A percentile compares a stretch with the other conserved stretches of the same genome.
These are phyloP conservation scores for Pisolithus marmoratus DNA, from an alignment of 768 basidiomycete genomes.

Conservation along the genomic window DNA sequence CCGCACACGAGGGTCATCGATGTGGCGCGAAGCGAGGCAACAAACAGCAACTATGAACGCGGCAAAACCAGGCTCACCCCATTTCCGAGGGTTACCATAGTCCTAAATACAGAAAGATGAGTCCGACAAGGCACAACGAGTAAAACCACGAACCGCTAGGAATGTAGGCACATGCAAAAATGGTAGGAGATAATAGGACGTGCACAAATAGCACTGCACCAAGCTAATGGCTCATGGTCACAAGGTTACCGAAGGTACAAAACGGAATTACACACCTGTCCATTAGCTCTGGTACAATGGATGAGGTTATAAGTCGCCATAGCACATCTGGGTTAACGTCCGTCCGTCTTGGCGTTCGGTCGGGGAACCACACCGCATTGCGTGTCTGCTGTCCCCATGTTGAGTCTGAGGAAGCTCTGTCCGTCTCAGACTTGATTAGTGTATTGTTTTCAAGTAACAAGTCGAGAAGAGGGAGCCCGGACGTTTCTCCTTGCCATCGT, in stretches of 20 bases:
- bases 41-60: slow-evolving; percentile 92
- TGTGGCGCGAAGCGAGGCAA: slow-evolving; percentile 86
- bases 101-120: slow-evolving; percentile 44
- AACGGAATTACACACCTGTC: slow-evolving; percentile 57
- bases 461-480: slow-evolving; percentile 84
- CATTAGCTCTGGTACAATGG: slow-evolving; percentile 87
- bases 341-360: slow-evolving; percentile 65
- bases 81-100: slow-evolving; percentile 90
- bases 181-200: slow-evolving; percentile 89
- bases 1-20: slow-evolving; percentile 87
- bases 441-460: slow-evolving; percentile 70
- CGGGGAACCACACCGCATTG: slow-evolving; percentile 71
- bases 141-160: slow-evolving; percentile 49
- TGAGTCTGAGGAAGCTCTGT: slow-evolving; percentile 20
- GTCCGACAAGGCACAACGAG: slow-evolving; percentile 8
- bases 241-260: slow-evolving; percentile 6
- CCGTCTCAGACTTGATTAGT: slow-evolving; percentile 31
- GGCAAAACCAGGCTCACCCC: slow-evolving; percentile 93
- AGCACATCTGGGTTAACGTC: slow-evolving; percentile 83
- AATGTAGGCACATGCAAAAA: slow-evolving; percentile 92
- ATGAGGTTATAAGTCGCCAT: slow-evolving; percentile 83
- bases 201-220: slow-evolving; percentile 82
- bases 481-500: slow-evolving; percentile 90
- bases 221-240: slow-evolving; percentile 39
- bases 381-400: slow-evolving; percentile 28